A percentile compares a stretch with the other conserved stretches of the same genome.
These are phyloP conservation scores for Wickerhamiella sergipiensis DNA, from an alignment of 805 yeast genomes.

Conservation along the genomic window DNA sequence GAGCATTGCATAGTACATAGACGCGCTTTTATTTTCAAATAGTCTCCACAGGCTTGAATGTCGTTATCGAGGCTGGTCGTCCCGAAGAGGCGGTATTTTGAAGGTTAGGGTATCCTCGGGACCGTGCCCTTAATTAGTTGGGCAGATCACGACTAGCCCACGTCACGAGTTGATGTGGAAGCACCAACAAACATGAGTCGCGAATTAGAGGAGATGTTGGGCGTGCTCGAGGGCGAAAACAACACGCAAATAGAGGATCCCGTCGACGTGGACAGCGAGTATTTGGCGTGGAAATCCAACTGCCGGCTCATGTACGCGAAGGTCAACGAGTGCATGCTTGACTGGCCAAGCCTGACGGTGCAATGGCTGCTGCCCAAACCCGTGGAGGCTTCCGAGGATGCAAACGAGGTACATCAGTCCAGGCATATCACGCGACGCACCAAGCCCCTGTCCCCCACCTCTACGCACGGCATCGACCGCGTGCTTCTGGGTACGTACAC, in stretches of 20 bases:
- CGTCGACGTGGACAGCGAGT: constrained; percentile 13
- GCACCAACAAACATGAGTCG: neutral
- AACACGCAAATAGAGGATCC: neutral
- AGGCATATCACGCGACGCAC: neutral
- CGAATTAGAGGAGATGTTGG: neutral
- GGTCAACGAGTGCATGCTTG: constrained; percentile 51
- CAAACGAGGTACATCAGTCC: neutral
- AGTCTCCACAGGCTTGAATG: no score
- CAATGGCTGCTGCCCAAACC: constrained; percentile 47
- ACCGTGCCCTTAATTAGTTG: neutral
- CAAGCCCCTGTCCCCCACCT: no score
- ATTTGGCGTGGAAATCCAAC: constrained; percentile 65
- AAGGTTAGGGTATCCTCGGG: no score
- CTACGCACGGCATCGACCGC: constrained; percentile 1
- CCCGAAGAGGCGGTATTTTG: no score
- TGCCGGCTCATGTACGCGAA: constrained; percentile 67
- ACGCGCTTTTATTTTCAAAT: no score
- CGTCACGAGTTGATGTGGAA: no score
- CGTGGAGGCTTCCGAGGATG: constrained; percentile 21
- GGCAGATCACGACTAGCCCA: neutral
- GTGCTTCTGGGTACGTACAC: constrained; percentile 14
- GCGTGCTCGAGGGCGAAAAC: neutral
- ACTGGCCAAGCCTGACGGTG: constrained; percentile 59
- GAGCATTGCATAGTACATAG: no score
- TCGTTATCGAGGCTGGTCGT: no score